Percentiles rank a stretch among this genome's conserved stretches.
phyloP scores from a whole-genome alignment of 768 basidiomycete genomes.

The Phylloporus sp. region DNA sequence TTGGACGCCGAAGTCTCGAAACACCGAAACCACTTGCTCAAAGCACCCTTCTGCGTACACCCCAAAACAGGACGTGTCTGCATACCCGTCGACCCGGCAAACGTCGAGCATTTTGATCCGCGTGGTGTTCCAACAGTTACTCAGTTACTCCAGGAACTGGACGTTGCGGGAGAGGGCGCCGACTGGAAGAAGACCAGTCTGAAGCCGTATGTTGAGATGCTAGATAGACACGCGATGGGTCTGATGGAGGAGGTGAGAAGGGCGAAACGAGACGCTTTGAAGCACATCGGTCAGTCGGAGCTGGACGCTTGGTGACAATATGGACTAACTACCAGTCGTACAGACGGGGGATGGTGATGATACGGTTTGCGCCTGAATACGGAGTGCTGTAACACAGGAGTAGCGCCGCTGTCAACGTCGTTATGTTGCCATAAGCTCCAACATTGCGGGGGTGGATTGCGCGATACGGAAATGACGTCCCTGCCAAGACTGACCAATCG shows the following conservation, averaged over 20 bases:
- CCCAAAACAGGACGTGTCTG: slow-evolving; percentile 95
- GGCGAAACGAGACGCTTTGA: slow-evolving; percentile 17
- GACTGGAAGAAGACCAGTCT: slow-evolving; percentile 88
- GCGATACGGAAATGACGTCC: not conserved
- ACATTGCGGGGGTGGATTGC: slow-evolving; percentile 2
- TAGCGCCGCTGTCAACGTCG: not conserved
- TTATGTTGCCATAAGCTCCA: not conserved
- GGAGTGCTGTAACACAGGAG: not conserved
- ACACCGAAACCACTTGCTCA: slow-evolving; percentile 94
- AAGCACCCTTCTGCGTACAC: slow-evolving; percentile 95
- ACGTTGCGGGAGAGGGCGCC: slow-evolving; percentile 49
- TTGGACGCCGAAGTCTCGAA: slow-evolving; percentile 97
- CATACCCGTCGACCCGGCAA: slow-evolving; percentile 79
- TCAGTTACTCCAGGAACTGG: slow-evolving; percentile 77
- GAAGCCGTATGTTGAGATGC: slow-evolving; percentile 83
- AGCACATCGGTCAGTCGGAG: slow-evolving; percentile 14
- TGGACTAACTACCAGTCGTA: not conserved
- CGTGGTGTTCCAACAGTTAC: slow-evolving; percentile 79
- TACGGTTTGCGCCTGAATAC: not conserved
- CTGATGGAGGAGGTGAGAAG: slow-evolving; percentile 30
- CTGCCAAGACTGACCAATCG: slow-evolving; percentile 16
- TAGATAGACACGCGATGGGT: slow-evolving; percentile 62
- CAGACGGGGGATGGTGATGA: slow-evolving; percentile 29
- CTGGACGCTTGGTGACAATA: no score
- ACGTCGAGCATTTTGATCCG: slow-evolving; percentile 80